phyloP scores from a whole-genome alignment of 257 asterid species.

The Solanum dulcamara region DNA sequence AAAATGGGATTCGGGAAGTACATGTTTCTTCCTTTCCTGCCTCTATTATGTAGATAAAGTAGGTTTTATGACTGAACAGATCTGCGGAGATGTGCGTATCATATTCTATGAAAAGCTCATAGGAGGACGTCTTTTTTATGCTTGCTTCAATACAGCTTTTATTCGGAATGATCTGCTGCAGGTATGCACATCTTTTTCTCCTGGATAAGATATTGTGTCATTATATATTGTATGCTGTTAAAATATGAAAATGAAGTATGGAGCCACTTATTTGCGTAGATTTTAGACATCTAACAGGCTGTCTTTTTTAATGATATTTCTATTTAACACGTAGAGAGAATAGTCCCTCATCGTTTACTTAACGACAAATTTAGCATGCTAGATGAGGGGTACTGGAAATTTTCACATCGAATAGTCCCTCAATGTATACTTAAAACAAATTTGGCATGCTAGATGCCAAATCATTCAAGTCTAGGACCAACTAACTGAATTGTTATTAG shows the following conservation, averaged over 20 bases:
- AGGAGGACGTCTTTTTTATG: conserved; percentile 71
- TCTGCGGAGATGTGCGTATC: conserved; percentile 58
- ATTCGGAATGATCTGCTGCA: conserved; percentile 55
- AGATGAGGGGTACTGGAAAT: not conserved
- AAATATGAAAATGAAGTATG: not conserved
- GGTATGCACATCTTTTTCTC: conserved; percentile 19
- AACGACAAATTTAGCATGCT: not conserved
- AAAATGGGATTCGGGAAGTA: not conserved
- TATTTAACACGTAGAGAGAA: not conserved
- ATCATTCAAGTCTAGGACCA: no score
- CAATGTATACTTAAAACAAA: not conserved
- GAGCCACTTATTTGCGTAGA: not conserved
- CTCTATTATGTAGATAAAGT: not conserved
- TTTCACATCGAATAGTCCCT: no score
- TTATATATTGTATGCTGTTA: not conserved
- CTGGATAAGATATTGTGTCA: not conserved
- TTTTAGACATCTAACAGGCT: not conserved
- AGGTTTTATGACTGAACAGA: conserved; percentile 7
- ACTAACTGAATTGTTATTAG: not conserved
- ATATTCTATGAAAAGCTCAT: conserved; percentile 60
- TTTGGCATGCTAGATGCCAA: not conserved
- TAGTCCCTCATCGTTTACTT: not conserved
- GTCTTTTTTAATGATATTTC: not conserved
- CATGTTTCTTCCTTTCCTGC: not conserved
- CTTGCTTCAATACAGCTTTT: conserved; percentile 74